Base-by-base conservation (phyloP, 129 eudicot species). In the Artemisia tridentata region DNA sequence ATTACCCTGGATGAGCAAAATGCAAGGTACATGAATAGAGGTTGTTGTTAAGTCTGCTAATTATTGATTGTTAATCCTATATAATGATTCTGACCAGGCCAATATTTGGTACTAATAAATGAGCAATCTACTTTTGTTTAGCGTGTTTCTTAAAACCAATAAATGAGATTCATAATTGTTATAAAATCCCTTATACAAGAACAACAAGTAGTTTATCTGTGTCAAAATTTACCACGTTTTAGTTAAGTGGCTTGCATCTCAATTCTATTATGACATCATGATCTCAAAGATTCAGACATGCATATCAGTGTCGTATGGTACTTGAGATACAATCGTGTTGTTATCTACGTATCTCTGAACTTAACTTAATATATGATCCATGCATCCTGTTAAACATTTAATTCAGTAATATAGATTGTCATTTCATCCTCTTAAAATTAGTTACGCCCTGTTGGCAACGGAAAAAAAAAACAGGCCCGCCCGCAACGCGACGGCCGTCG, bases 1-100 rank as follows among this genome's bases (percentile, higher is more conserved):
- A 56, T 81, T 84, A 59, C 81, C 90, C 59, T 90, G 91, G 93
- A 80, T 84, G 86, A 68, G 68, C 43, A 80, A 79, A 84, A 48
- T 72, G 47, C 72, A 79, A 79, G 91, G 84, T 75, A 75, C 79
- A 50, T 86, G 84, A 84, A 74, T 34, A 29, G 78, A 65, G 58
- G 76, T 63, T 77, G 12, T 52, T 62, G 31, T 49, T 62, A 16
- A 71, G 69, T 25, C 14, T 69, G 45, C 20, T 61, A 68, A 19
- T 75, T 68, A 63, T 76, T 61, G 34, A 34, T 75, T 49, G 58
- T 64, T 18, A 31, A 59, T 80, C 48, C 46, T 29, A 41, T 52
- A 43, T 60, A 49, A 38, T n/a, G 29, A 48, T 75, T 58, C 20
- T 47, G n/a, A 48, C 41, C 41, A 48, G 60, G 45, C 51, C 19